Base-by-base conservation (phyloP, 768 basidiomycete species). In the Leccinum fibrillosum region DNA sequence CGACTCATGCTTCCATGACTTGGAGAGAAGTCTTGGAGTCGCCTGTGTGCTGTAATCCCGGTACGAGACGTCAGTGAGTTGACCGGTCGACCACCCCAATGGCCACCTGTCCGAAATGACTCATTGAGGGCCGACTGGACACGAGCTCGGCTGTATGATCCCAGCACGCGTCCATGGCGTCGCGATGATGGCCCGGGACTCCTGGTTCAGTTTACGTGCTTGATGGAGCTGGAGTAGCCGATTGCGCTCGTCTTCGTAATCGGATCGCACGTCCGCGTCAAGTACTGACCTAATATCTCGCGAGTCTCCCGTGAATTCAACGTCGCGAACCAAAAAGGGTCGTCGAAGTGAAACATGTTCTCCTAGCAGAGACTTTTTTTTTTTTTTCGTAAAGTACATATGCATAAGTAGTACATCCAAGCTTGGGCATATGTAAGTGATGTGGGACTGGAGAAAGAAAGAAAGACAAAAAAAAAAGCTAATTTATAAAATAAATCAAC, bases 401-500 rank as follows among this genome's bases (percentile, higher is more conserved):
- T 5, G 44, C 11, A 11, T 42, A 9, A 28, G 28, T 28, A 19
- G n/a, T 19, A 42, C 39, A 42, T 42, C 19, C 19, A 2, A 44
- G 34, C 13, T 13, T 34, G 39, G n/a, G 10, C 42, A 12, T 21
- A 34, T 34, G 32, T 34, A 44, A 19, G n/a, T 5, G 11, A 6
- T 23, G 47, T 23, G 17, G 28, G 49, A 35, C 44, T 50, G 37
- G 45, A 45, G 23, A 17, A 37, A 17, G 15, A n/a, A 42, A 11
- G n/a, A n/a, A 13, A 1, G 5, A 26, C 6, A 11, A 26, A n/a
- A 10, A 11, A 28, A 30, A 34, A 28, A 28, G 49, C 50, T 62
- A 65, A 70, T 19, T 70, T 70, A 70, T 4, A 54, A 2, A 68
- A 70, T 69, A 70, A 69, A 59, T 70, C 57, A 58, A 54, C 61